Conservation (phyloP, 805 yeast species). For the Nakazawaea ambrosiae region DNA sequence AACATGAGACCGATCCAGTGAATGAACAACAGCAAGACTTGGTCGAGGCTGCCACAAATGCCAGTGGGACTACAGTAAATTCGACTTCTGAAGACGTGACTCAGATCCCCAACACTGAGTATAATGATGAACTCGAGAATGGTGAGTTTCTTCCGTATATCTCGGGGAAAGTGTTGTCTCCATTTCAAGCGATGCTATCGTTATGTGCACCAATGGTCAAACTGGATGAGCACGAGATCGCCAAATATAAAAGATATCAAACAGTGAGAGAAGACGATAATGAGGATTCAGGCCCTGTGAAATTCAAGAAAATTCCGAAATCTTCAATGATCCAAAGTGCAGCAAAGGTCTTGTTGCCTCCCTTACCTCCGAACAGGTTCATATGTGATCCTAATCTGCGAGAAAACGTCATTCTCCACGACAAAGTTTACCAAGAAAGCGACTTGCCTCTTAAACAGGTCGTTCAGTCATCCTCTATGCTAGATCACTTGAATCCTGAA, state of each 20-base stretch:
- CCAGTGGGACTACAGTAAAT: conserved; percentile 11
- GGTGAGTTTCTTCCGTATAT: conserved; percentile 13
- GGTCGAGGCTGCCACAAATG: conserved; percentile 14
- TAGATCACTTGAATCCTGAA: conserved; percentile 23
- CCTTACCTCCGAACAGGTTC: conserved; percentile 64
- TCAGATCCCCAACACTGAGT: conserved; percentile 24
- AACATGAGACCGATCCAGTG: conserved; percentile 11
- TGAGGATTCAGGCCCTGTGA: conserved; percentile 11
- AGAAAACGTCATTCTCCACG: conserved; percentile 70
- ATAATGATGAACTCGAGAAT: conserved; percentile 10
- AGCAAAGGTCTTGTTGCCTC: conserved; percentile 68
- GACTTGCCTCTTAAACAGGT: conserved; percentile 50
- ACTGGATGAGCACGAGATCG: conserved; percentile 10
- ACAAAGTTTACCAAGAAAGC: conserved; percentile 57
- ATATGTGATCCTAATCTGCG: conserved; percentile 62
- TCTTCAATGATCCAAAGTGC: conserved; percentile 78
- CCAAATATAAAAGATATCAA: conserved; percentile 24
- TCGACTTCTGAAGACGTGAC: conserved; percentile 15
- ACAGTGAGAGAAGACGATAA: conserved; percentile 16
- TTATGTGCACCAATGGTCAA: conserved; percentile 32
- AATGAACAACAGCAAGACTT: conserved; percentile 11
- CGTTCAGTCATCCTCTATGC: conserved; percentile 21
- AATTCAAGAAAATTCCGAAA: conserved; percentile 40
- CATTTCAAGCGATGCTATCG: conserved; percentile 38
- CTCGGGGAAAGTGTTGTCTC: conserved; percentile 22